These are phyloP conservation scores for Penicillium steckii DNA, from an alignment of 495 filamentous ascomycete species.

Conservation along the genomic window DNA sequence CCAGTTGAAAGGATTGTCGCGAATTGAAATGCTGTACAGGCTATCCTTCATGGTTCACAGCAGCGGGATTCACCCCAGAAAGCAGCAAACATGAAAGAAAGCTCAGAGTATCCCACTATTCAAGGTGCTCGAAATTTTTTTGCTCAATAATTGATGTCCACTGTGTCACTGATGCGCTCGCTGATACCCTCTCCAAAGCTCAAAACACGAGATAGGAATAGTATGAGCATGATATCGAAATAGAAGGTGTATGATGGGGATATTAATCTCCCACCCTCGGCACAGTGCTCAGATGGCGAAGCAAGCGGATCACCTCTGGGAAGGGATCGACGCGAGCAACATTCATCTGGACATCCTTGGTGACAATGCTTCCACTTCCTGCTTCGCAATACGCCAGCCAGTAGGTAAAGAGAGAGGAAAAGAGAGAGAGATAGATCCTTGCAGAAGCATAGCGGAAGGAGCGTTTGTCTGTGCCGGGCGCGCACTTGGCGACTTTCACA, in stretches of 20 bases:
- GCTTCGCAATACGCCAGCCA: conserved; percentile 37
- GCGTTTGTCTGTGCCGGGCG: conserved; percentile 32
- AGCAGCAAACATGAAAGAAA: conserved; percentile 7
- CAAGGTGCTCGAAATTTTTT: not conserved
- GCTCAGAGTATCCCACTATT: not conserved
- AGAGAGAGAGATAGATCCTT: conserved; percentile 6
- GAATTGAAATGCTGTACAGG: not conserved
- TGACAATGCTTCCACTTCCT: conserved; percentile 47
- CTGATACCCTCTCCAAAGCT: conserved; percentile 56
- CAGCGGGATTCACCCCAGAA: conserved; percentile 25
- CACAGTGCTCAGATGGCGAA: conserved; percentile 36
- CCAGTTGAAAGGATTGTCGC: not conserved
- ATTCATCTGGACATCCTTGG: conserved; percentile 36
- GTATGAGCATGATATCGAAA: conserved; percentile 22
- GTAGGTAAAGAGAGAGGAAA: conserved; percentile 7
- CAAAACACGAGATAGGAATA: conserved; percentile 21
- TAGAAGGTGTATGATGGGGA: conserved; percentile 17
- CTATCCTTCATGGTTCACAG: conserved; percentile 10
- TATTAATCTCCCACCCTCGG: conserved; percentile 29
- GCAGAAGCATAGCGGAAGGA: conserved; percentile 42
- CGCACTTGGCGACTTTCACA: conserved; percentile 25
- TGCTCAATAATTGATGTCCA: conserved; percentile 18
- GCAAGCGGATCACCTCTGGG: conserved; percentile 19
- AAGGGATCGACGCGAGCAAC: conserved; percentile 15
- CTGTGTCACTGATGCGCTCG: conserved; percentile 32